phyloP scores from a whole-genome alignment of 106 monocot genomes.

The Dendrobium nobile region DNA sequence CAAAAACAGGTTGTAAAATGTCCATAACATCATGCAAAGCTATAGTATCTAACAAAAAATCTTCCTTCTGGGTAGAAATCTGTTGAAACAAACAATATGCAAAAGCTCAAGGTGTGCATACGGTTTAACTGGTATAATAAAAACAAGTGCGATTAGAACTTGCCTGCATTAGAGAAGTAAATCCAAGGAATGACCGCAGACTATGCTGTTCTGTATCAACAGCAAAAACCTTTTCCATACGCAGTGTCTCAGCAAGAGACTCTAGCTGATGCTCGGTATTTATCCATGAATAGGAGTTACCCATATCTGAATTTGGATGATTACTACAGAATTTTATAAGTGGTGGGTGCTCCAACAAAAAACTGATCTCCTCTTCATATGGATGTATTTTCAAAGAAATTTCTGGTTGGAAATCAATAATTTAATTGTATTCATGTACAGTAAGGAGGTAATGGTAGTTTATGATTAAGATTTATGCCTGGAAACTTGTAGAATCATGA shows the following conservation, averaged over 20 bases:
- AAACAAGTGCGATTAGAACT: background rate
- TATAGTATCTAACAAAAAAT: constrained; percentile 88
- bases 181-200: constrained; percentile 83
- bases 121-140: background rate
- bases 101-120: background rate
- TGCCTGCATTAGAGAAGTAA: constrained; percentile 92
- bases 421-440: background rate
- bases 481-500: background rate
- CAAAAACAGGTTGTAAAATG: constrained; percentile 65
- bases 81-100: constrained; percentile 10
- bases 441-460: background rate
- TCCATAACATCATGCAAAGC: constrained; percentile 82
- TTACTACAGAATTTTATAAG: constrained; percentile 1
- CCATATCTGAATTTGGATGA: constrained; percentile 14
- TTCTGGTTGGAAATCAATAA: constrained; percentile 21
- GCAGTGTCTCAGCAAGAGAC: constrained; percentile 36
- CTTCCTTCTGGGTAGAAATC: constrained; percentile 82
- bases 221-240: constrained; percentile 53
- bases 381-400: constrained; percentile 58
- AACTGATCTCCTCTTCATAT: constrained; percentile 40
- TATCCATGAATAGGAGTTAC: constrained; percentile 42
- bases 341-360: constrained; percentile 35
- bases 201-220: constrained; percentile 97
- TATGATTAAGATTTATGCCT: background rate
- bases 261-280: constrained; percentile 53